These are phyloP conservation scores for Crithidia brevicula DNA, from an alignment of 208 protist species.

Conservation along the genomic window DNA sequence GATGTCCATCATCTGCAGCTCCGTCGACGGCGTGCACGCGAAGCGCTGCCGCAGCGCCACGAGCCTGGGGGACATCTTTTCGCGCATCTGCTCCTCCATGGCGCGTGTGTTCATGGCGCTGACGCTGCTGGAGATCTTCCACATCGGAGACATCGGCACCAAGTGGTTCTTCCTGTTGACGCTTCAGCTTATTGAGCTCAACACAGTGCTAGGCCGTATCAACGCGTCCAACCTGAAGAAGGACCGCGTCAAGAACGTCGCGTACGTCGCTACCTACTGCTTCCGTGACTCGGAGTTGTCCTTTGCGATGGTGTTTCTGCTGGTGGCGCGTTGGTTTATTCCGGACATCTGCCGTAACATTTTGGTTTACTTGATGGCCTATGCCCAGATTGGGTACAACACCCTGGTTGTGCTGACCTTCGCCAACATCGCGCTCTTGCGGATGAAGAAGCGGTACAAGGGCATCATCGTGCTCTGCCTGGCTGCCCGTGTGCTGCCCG, in stretches of 20 bases:
- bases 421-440: constrained; percentile 65
- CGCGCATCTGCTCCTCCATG: constrained; percentile 76
- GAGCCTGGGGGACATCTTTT: constrained; percentile 90
- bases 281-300: constrained; percentile 83
- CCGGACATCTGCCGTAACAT: constrained; percentile 29
- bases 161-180: constrained; percentile 83
- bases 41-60: constrained; percentile 75
- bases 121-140: constrained; percentile 76
- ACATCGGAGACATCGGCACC: constrained; percentile 55
- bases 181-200: constrained; percentile 85
- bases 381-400: constrained; percentile 52
- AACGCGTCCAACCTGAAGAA: constrained; percentile 81
- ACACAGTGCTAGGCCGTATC: constrained; percentile 84
- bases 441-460: constrained; percentile 73
- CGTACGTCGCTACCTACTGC: constrained; percentile 78
- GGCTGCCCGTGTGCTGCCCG: constrained; percentile 62
- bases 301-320: constrained; percentile 68
- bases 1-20: constrained; percentile 67
- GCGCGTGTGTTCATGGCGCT: constrained; percentile 84
- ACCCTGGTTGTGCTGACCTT: constrained; percentile 61
- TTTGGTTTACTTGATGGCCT: constrained; percentile 15
- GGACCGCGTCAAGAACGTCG: constrained; percentile 78
- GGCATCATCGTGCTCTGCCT: constrained; percentile 69
- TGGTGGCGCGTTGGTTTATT: constrained; percentile 62
- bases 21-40: constrained; percentile 86